Conservation (phyloP, 1,139 yeast species). For the Taphrina sp. region DNA sequence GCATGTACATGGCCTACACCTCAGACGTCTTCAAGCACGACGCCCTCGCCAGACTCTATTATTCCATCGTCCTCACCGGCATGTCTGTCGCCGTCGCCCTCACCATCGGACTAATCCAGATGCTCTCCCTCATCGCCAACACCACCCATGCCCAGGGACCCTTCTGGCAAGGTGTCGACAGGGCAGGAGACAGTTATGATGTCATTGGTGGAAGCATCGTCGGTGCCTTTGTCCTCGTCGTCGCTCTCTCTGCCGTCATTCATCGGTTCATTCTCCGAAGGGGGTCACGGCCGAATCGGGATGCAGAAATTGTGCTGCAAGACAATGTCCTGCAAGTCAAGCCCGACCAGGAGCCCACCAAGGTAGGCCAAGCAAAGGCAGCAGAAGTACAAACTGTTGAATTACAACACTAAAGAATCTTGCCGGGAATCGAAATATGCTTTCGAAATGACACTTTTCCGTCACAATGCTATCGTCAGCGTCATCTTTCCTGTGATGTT, state of each 20-base stretch:
- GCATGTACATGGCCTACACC: constrained; percentile 31
- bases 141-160: constrained; percentile 16
- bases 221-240: constrained; percentile 30
- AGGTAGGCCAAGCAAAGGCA: too few relatives aligned
- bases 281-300: neutral
- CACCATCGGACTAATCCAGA: constrained; percentile 32
- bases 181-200: constrained; percentile 32
- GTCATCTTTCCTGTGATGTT: too few relatives aligned
- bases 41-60: constrained; percentile 18
- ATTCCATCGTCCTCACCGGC: constrained; percentile 30
- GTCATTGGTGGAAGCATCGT: constrained; percentile 33
- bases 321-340: too few relatives aligned
- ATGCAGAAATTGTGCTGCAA: too few relatives aligned
- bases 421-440: too few relatives aligned
- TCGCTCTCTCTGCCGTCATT: constrained; percentile 14
- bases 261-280: constrained; percentile 5
- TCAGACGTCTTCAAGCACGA: constrained; percentile 9
- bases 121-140: constrained; percentile 31
- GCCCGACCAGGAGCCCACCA: too few relatives aligned
- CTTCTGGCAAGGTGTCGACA: constrained; percentile 33
- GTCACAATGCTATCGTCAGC: too few relatives aligned
- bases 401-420: too few relatives aligned
- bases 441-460: too few relatives aligned
- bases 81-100: constrained; percentile 33
- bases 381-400: too few relatives aligned